Percentiles rank a stretch among this genome's conserved stretches.
These are phyloP conservation scores for Phlebiopsis gigantea DNA, from an alignment of 768 basidiomycete species.

Conservation along the genomic window DNA sequence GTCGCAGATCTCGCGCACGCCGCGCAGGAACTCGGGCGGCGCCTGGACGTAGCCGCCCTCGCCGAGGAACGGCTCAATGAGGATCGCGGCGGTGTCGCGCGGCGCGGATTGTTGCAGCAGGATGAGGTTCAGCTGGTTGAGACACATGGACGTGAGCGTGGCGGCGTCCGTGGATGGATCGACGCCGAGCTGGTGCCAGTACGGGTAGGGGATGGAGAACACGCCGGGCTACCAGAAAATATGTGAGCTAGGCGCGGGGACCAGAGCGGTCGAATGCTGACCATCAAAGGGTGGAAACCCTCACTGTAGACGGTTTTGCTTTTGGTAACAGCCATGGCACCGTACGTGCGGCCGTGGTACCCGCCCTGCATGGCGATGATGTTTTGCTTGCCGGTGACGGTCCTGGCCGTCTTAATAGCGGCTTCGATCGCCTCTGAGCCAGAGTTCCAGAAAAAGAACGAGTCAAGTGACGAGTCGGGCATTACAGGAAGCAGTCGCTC, in stretches of 20 bases:
- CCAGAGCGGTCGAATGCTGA: constrained; percentile 27
- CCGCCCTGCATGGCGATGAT: constrained; percentile 90
- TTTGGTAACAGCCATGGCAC: constrained; percentile 89
- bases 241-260: background rate
- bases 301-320: constrained; percentile 90
- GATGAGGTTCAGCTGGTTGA: constrained; percentile 80
- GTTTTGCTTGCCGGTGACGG: constrained; percentile 75
- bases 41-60: constrained; percentile 96
- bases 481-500: constrained; percentile 81
- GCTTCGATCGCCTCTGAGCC: constrained; percentile 93
- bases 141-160: constrained; percentile 54
- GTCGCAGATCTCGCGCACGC: constrained; percentile 82
- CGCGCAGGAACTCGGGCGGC: constrained; percentile 71
- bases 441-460: constrained; percentile 97
- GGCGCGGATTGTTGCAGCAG: constrained; percentile 78
- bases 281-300: constrained; percentile 80
- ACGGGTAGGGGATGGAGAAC: constrained; percentile 80
- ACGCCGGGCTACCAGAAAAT: constrained; percentile 64
- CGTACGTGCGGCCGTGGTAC: constrained; percentile 92
- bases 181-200: constrained; percentile 81
- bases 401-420: constrained; percentile 81
- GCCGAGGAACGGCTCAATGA: constrained; percentile 90
- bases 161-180: constrained; percentile 48
- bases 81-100: constrained; percentile 85
- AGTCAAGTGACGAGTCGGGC: constrained; percentile 87